Conservation (phyloP, 2,329 filamentous ascomycete genomes). For the Phyllosticta citriasiana region DNA sequence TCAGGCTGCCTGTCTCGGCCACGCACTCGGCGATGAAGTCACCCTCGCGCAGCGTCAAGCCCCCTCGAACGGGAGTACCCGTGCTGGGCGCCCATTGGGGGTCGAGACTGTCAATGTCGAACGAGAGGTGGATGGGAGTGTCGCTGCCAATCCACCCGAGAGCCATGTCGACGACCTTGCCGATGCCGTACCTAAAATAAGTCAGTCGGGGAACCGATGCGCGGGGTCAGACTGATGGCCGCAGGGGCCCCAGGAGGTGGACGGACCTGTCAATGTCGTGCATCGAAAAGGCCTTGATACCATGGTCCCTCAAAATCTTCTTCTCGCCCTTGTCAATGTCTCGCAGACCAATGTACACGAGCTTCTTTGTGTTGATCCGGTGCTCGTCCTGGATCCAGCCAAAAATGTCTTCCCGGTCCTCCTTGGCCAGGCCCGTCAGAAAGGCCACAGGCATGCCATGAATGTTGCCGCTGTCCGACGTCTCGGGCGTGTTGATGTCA, state of each 20-base stretch:
- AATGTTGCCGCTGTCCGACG: conserved; percentile 80
- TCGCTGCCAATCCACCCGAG: conserved; percentile 88
- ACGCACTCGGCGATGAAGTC: conserved; percentile 83
- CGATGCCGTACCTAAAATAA: conserved; percentile 67
- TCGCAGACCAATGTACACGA: conserved; percentile 92
- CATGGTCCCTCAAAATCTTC: conserved; percentile 75
- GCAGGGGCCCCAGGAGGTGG: conserved; percentile 4
- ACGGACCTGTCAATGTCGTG: conserved; percentile 83
- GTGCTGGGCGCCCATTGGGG: conserved; percentile 95
- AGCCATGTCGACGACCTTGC: conserved; percentile 96
- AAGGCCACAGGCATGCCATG: conserved; percentile 98
- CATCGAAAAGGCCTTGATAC: conserved; percentile 96
- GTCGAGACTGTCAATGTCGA: conserved; percentile 93
- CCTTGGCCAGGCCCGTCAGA: conserved; percentile 71
- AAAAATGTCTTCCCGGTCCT: conserved; percentile 69
- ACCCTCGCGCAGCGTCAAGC: conserved; percentile 85
- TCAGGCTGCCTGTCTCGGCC: conserved; percentile 44
- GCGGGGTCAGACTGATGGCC: not conserved
- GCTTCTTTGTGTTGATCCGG: conserved; percentile 62
- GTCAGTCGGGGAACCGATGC: not conserved
- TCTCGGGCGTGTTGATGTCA: conserved; percentile 95
- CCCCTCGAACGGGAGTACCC: conserved; percentile 86
- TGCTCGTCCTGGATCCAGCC: conserved; percentile 77
- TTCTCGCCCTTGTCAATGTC: conserved; percentile 95
- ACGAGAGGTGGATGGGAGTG: conserved; percentile 92